Evolutionary conservation across 805 yeast species (phyloP).

Genomic region (Suhomyces faveliae): DNA sequence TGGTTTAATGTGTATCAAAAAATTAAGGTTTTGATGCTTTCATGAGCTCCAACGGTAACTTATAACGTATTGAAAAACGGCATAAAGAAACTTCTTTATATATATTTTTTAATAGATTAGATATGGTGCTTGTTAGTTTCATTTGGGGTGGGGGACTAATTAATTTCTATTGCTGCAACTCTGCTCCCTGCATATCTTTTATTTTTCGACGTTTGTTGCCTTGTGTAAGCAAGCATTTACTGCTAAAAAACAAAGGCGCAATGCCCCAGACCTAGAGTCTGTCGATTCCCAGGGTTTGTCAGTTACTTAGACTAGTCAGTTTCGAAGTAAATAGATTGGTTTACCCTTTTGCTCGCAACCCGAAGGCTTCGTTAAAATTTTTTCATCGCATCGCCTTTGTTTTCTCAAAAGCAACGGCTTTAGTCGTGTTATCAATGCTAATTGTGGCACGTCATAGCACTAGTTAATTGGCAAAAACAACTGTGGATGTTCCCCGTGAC

Average conservation of each 20-base stretch:
- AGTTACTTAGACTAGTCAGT: no score
- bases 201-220: not conserved
- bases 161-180: slow-evolving; percentile 1
- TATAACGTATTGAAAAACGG: not conserved
- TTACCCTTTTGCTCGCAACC: not conserved
- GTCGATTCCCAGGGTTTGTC: not conserved
- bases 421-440: not conserved
- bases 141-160: not conserved
- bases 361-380: not conserved
- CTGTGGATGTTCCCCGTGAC: not conserved
- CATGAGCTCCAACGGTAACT: not conserved
- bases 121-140: not conserved
- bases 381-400: not conserved
- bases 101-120: not conserved
- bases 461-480: not conserved
- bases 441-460: slow-evolving; percentile 1
- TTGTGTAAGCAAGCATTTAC: no score
- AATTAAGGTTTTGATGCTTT: not conserved
- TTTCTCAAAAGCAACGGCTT: not conserved
- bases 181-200: not conserved
- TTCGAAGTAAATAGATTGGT: no score
- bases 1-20: not conserved
- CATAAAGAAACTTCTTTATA: not conserved
- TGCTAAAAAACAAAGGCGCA: not conserved
- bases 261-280: not conserved